Conservation (phyloP, 352 stramenopile genomes). For the Globisporangium alternatum region DNA sequence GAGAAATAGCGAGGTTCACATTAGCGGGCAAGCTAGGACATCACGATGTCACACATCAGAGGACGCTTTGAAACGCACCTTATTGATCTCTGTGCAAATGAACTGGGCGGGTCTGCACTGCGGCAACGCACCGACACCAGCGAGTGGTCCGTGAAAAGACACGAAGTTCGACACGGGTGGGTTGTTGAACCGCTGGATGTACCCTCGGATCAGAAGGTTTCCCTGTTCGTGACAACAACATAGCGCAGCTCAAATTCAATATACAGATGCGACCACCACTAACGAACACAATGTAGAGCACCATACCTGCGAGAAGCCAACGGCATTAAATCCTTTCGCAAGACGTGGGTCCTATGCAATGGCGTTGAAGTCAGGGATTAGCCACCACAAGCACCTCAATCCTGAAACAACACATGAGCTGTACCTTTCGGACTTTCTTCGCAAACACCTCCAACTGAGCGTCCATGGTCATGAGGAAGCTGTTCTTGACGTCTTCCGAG, state of each 20-base stretch:
- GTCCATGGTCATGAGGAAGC: constrained; percentile 93
- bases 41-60: constrained; percentile 9
- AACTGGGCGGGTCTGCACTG: constrained; percentile 83
- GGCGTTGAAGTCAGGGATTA: background rate
- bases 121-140: constrained; percentile 86
- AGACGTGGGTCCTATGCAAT: constrained; percentile 71
- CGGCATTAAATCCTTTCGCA: constrained; percentile 89
- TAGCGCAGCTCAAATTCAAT: background rate
- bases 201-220: constrained; percentile 92
- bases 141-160: constrained; percentile 90
- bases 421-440: constrained; percentile 61
- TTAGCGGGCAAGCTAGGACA: background rate
- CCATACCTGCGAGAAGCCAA: constrained; percentile 89
- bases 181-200: constrained; percentile 92
- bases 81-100: constrained; percentile 84
- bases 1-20: background rate
- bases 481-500: constrained; percentile 89
- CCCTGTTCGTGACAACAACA: constrained; percentile 33
- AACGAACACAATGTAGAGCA: background rate
- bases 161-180: constrained; percentile 90
- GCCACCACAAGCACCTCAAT: background rate
- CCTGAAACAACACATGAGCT: background rate
- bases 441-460: constrained; percentile 90
- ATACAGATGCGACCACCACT: background rate
- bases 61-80: constrained; percentile 24